Evolutionary conservation across 306 rosid species (phyloP), one percentile per base, ranked within the genome.

Genomic region (Cyclanthera cordifolia): DNA sequence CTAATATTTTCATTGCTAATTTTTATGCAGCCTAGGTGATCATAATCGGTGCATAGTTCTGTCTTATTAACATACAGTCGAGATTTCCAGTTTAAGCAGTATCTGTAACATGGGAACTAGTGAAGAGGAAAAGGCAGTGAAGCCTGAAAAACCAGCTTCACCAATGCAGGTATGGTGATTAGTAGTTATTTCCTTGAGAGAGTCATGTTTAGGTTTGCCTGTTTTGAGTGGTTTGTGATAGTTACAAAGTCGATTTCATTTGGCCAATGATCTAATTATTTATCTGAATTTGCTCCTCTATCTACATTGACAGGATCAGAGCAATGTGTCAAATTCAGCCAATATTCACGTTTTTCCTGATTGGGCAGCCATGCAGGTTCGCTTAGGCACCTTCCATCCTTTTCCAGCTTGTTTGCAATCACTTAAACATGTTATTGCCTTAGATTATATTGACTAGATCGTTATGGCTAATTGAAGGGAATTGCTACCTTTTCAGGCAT

Each of bases 311-410:
- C 86, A 93, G 97, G 91, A 90, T 78, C 89, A 79, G 67, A 68
- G 81, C 41, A 81, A 69, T 72, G 88, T 70, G 73, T 55, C 76
- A 19, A 77, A 76, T 80, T 93, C 85, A 79, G 15, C 85, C 39
- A 87, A 76, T 67, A 1, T 84, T 74, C 88, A 92, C 41, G 88
- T 83, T 50, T 84, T 85, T 83, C 95, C 89, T 77, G 98, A 92
- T 76, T 92, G 98, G 98, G 89, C 93, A 17, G 85, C 96, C 53
- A 82, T 94, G 97, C 99, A 94, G 96, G 99, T 37, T 37, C 43
- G 8, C 43, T 37, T 6, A 11, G 12, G 11, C 8, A 37, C 11
- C 7, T 37, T 27, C 41, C 37, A 32, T 32, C 37, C 2, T 32
- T 32, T 32, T 4, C 37, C 37, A 32, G 5, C 4, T 32, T 32